A percentile compares a stretch with the other conserved stretches of the same genome.
phyloP scores from a whole-genome alignment of 441 rosid species.

The Melastoma candidum region DNA sequence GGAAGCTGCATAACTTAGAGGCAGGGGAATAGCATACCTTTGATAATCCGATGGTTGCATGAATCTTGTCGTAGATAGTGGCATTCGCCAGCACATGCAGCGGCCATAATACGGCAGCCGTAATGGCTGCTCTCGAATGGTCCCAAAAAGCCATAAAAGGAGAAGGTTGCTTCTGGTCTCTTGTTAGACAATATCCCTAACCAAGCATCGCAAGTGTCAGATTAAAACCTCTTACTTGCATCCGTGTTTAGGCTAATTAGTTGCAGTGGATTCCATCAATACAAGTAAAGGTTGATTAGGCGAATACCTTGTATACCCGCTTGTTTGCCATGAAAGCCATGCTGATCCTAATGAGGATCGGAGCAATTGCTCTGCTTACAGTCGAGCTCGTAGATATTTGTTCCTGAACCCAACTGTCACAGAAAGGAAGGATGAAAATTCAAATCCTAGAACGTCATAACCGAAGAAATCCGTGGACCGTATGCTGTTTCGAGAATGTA shows the following conservation, averaged over 20 bases:
- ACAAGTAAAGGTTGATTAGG: not conserved
- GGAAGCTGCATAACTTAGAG: too few relatives aligned
- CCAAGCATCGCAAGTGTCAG: not conserved
- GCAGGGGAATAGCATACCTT: constrained; percentile 33
- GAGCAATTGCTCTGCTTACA: constrained; percentile 53
- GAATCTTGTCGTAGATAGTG: constrained; percentile 62
- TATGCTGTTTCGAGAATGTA: not conserved
- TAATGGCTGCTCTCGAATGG: constrained; percentile 51
- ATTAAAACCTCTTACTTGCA: too few relatives aligned
- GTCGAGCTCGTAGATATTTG: constrained; percentile 64
- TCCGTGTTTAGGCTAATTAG: too few relatives aligned
- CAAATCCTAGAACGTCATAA: too few relatives aligned
- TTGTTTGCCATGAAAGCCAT: constrained; percentile 51
- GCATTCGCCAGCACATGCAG: constrained; percentile 65
- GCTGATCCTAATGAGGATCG: constrained; percentile 56
- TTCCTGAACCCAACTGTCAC: constrained; percentile 75
- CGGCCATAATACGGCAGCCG: constrained; percentile 59
- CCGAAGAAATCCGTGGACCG: too few relatives aligned
- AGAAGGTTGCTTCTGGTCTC: constrained; percentile 45
- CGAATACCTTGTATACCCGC: constrained; percentile 66
- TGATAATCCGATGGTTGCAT: constrained; percentile 67
- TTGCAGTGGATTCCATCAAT: too few relatives aligned
- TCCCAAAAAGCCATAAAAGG: constrained; percentile 49
- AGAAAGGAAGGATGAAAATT: constrained; percentile 1
- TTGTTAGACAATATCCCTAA: constrained; percentile 67